A percentile compares a stretch with the other conserved stretches of the same genome.
Evolutionary conservation across 2,329 filamentous ascomycete genomes (phyloP).

Genomic region (Monosporascus cannonballus): DNA sequence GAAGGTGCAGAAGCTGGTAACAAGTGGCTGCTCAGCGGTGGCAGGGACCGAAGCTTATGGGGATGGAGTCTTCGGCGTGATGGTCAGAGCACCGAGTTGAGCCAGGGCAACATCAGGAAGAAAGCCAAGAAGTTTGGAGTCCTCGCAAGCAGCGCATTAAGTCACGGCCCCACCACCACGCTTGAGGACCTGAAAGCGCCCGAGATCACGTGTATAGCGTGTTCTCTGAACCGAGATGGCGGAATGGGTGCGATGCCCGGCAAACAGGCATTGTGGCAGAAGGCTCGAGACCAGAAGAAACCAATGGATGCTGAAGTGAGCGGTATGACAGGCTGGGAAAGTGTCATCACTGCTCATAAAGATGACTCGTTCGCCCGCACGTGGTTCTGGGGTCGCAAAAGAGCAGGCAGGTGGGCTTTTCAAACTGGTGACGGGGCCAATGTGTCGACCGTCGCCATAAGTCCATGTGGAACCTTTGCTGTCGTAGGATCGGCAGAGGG

Average conservation of each 20-base stretch:
- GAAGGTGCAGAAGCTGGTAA: slow-evolving; percentile 83
- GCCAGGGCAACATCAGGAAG: slow-evolving; percentile 81
- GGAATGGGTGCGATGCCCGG: slow-evolving; percentile 82
- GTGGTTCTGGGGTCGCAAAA: slow-evolving; percentile 97
- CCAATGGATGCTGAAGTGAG: slow-evolving; percentile 64
- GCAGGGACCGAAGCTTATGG: slow-evolving; percentile 87
- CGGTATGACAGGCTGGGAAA: slow-evolving; percentile 90
- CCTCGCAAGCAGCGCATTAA: slow-evolving; percentile 48
- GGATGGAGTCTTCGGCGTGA: slow-evolving; percentile 93
- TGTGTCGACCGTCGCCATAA: slow-evolving; percentile 82
- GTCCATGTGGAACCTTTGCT: slow-evolving; percentile 88
- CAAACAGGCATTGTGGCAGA: slow-evolving; percentile 77
- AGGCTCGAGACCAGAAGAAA: slow-evolving; percentile 58
- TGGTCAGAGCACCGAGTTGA: slow-evolving; percentile 88
- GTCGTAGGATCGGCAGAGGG: slow-evolving; percentile 80
- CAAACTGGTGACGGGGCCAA: slow-evolving; percentile 77
- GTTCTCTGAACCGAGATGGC: slow-evolving; percentile 87
- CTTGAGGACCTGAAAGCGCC: slow-evolving; percentile 80
- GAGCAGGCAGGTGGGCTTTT: slow-evolving; percentile 88
- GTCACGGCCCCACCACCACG: slow-evolving; percentile 55
- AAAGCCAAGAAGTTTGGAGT: slow-evolving; percentile 86
- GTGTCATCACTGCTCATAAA: slow-evolving; percentile 86
- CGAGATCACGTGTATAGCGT: slow-evolving; percentile 86
- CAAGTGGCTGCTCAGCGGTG: slow-evolving; percentile 91
- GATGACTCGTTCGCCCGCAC: slow-evolving; percentile 80